Percentiles rank a stretch among this genome's conserved stretches.
These are phyloP conservation scores for Trichoderma sp. DNA, from an alignment of 2,329 filamentous ascomycete species.

Conservation along the genomic window DNA sequence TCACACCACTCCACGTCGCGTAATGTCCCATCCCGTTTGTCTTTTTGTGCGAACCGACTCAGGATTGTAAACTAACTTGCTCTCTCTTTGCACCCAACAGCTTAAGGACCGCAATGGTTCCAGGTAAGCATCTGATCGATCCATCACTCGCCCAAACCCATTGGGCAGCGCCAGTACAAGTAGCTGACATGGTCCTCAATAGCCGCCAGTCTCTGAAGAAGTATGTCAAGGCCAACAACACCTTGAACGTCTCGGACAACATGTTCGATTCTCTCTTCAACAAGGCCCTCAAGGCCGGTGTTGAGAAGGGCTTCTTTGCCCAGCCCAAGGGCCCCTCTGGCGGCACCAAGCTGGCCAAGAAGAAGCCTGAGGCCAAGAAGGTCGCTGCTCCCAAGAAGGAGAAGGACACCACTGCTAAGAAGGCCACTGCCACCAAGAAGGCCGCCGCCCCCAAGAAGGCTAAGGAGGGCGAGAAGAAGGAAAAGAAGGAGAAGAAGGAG, in stretches of 20 bases:
- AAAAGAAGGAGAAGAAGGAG: slow-evolving; percentile 41
- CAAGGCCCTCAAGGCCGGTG: slow-evolving; percentile 76
- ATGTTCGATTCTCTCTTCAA: slow-evolving; percentile 76
- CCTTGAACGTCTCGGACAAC: slow-evolving; percentile 44
- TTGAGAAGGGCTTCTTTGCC: slow-evolving; percentile 81
- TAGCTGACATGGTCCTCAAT: slow-evolving; percentile 23
- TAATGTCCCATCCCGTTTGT: not conserved
- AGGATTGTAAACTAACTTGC: slow-evolving; percentile 38
- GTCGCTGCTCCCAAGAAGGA: slow-evolving; percentile 33
- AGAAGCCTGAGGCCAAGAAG: slow-evolving; percentile 48
- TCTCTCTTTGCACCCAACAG: slow-evolving; percentile 38
- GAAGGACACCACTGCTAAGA: slow-evolving; percentile 34
- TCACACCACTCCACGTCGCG: slow-evolving; percentile 2
- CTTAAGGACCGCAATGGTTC: slow-evolving; percentile 62
- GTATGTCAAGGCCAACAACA: slow-evolving; percentile 56
- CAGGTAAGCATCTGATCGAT: slow-evolving; percentile 29
- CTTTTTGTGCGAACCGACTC: not conserved
- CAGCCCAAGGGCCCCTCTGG: slow-evolving; percentile 91
- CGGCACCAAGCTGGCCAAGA: slow-evolving; percentile 89
- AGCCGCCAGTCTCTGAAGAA: slow-evolving; percentile 62
- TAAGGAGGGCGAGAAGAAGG: slow-evolving; percentile 26
- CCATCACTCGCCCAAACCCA: not conserved
- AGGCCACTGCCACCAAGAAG: slow-evolving; percentile 35
- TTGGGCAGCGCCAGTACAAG: not conserved
- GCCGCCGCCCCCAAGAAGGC: slow-evolving; percentile 31